A percentile compares a stretch with the other conserved stretches of the same genome.
These are phyloP conservation scores for Botrytis cinerea DNA, from an alignment of 2,329 filamentous ascomycete genomes.

Conservation along the genomic window DNA sequence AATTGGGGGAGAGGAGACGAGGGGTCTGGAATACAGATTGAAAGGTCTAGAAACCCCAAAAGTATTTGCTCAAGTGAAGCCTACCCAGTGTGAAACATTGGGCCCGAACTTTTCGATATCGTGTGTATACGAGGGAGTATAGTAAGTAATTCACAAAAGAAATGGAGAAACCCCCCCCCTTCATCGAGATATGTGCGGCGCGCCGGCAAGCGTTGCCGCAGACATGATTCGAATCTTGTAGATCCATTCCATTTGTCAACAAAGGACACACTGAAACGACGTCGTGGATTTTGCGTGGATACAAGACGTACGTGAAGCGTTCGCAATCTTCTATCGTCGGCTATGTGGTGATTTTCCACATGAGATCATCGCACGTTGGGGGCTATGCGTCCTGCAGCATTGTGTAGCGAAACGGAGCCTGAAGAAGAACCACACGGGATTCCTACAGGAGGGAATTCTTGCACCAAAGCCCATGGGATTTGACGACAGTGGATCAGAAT, in stretches of 20 bases:
- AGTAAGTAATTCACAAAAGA: not conserved
- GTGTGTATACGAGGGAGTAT: not conserved
- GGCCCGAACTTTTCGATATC: too few relatives aligned
- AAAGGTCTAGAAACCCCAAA: not conserved
- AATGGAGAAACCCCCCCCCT: not conserved
- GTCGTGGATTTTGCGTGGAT: conserved; percentile 2
- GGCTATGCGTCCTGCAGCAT: not conserved
- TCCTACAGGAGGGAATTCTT: too few relatives aligned
- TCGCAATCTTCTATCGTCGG: not conserved
- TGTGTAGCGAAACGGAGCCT: not conserved
- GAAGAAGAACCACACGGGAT: too few relatives aligned
- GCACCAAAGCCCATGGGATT: not conserved
- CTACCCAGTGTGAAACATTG: too few relatives aligned
- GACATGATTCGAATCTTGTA: not conserved
- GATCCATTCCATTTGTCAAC: not conserved
- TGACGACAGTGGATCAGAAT: not conserved
- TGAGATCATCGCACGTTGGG: not conserved
- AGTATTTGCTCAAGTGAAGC: not conserved
- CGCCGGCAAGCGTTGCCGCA: not conserved
- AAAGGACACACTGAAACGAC: not conserved
- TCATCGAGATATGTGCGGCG: not conserved
- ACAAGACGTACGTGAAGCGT: not conserved
- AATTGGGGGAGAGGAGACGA: not conserved
- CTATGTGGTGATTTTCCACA: not conserved
- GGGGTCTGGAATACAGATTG: not conserved